Percentiles rank a stretch among this genome's conserved stretches.
These are phyloP conservation scores for Scheffersomyces stambukii DNA, from an alignment of 1,139 yeast genomes.

Conservation along the genomic window DNA sequence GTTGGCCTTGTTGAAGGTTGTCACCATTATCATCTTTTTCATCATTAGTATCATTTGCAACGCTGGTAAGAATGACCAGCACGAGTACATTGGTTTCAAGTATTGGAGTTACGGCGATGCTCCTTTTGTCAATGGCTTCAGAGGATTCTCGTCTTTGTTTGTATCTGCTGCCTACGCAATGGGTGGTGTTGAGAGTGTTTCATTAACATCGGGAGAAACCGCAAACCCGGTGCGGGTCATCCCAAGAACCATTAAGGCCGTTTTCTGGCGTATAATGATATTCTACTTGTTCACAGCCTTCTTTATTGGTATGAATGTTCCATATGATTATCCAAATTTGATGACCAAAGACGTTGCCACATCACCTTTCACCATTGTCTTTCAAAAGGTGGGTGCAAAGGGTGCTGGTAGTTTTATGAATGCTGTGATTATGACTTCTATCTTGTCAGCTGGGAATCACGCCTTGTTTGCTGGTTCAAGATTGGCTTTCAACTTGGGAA, in stretches of 20 bases:
- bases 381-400: slow-evolving; percentile 48
- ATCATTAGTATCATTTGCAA: slow-evolving; percentile 35
- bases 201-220: slow-evolving; percentile 66
- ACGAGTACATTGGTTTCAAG: slow-evolving; percentile 37
- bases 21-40: slow-evolving; percentile 38
- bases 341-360: slow-evolving; percentile 42
- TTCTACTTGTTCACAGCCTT: slow-evolving; percentile 40
- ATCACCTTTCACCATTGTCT: slow-evolving; percentile 64
- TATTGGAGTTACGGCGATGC: slow-evolving; percentile 38
- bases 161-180: slow-evolving; percentile 62
- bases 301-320: slow-evolving; percentile 44
- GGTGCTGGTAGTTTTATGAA: slow-evolving; percentile 43
- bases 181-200: slow-evolving; percentile 65
- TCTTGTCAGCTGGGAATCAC: slow-evolving; percentile 45
- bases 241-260: slow-evolving; percentile 55
- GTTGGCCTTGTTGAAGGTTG: slow-evolving; percentile 34
- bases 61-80: slow-evolving; percentile 29
- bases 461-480: slow-evolving; percentile 43
- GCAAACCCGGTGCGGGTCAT: slow-evolving; percentile 54
- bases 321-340: slow-evolving; percentile 37
- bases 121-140: slow-evolving; percentile 38
- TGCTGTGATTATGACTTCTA: slow-evolving; percentile 41
- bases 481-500: slow-evolving; percentile 37
- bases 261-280: slow-evolving; percentile 47
- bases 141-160: slow-evolving; percentile 36